phyloP scores from a whole-genome alignment of 2,329 filamentous ascomycete genomes.

The Pyrenochaeta sp. region DNA sequence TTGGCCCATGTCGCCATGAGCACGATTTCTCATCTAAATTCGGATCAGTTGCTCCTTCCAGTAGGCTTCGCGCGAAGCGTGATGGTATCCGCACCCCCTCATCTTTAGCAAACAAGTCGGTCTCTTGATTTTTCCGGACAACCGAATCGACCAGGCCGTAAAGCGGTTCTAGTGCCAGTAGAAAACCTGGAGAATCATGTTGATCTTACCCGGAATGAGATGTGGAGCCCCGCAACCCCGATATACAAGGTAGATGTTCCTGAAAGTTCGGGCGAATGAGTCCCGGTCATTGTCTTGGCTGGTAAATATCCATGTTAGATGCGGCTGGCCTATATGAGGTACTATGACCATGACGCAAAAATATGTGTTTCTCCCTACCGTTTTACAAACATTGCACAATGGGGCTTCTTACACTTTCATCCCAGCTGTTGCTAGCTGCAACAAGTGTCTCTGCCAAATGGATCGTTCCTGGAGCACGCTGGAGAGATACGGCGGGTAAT shows the following conservation, averaged over 20 bases:
- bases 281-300: conserved; percentile 37
- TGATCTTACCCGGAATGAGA: conserved; percentile 17
- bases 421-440: conserved; percentile 33
- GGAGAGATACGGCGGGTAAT: conserved; percentile 68
- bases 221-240: conserved; percentile 35
- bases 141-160: conserved; percentile 3
- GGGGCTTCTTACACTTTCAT: conserved; percentile 29
- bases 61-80: conserved; percentile 3
- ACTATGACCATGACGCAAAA: conserved; percentile 11
- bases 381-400: conserved; percentile 11
- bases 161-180: conserved; percentile 17
- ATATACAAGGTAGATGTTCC: conserved; percentile 22
- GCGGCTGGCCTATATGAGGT: conserved; percentile 29
- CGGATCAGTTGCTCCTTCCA: not conserved
- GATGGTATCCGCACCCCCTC: not conserved
- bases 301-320: conserved; percentile 13
- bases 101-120: not conserved
- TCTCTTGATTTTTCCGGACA: conserved; percentile 29
- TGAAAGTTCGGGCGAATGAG: conserved; percentile 33
- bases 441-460: conserved; percentile 56
- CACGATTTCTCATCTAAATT: not conserved
- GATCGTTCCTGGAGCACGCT: conserved; percentile 69
- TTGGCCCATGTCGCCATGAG: not conserved
- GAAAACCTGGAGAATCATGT: conserved; percentile 32
- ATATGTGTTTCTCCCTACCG: conserved; percentile 3